Evolutionary conservation across 306 rosid genomes (phyloP), one percentile per base, ranked within the genome.

Genomic region (Inga leiocalycina): DNA sequence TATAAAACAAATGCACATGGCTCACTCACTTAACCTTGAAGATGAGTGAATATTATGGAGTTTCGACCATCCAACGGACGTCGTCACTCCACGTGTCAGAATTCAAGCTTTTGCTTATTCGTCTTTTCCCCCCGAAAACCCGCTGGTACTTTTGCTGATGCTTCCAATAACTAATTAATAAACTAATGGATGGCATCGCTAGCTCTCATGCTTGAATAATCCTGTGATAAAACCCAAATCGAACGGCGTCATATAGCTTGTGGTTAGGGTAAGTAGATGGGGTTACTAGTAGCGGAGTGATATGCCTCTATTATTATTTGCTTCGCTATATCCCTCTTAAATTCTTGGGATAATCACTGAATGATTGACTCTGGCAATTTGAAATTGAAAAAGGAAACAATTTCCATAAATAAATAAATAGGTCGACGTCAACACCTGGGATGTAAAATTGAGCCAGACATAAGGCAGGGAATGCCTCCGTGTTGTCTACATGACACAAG

Each of bases 81-180:
- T 0, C 1, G 1, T 44, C 6, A 0, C 0, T 64, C 92, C 97
- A 91, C 93, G 91, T 91, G 94, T 84, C 83, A 30, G 2, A 1
- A 12, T 49, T 45, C 57, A 79, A 73, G 88, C 87, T 88, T 88
- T 93, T 86, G 81, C 88, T 86, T 88, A 87, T 80, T 89, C 91
- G 91, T 92, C 91, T 91, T 89, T 78, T 1, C 22, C 86, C 88
- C 90, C 98, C 92, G 81, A 89, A 93, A 93, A 90, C 93, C 92
- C 97, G 98, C 88, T 83, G 10, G 81, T 68, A 80, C 92, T 79
- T 87, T 83, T 74, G 85, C 88, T 79, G 88, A 89, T 89, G 81
- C 15, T 65, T 43, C 75, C 81, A 34, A 48, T 79, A 83, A 87
- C 86, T 84, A 77, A 81, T 44, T 73, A 71, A 79, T 85, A 81